A percentile compares a stretch with the other conserved stretches of the same genome.
These are phyloP conservation scores for Cardiospermum halicacabum DNA, from an alignment of 345 rosid genomes.

Conservation along the genomic window DNA sequence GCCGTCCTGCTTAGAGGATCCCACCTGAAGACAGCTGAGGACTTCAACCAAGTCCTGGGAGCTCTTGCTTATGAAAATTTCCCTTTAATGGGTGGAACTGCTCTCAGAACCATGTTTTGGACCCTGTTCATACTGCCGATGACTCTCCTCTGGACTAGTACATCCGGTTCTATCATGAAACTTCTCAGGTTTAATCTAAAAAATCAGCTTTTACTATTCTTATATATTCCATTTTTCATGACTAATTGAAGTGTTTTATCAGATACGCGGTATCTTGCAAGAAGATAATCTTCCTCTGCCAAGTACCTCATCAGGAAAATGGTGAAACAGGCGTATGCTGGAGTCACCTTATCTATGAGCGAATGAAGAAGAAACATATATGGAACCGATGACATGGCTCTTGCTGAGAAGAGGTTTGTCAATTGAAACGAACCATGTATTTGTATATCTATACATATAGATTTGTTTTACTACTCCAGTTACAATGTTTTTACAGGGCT, in stretches of 20 bases:
- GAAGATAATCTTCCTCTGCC: slow-evolving; percentile 79
- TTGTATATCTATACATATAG: too few relatives aligned
- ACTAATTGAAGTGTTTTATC: slow-evolving; percentile 4
- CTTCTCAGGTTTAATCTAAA: slow-evolving; percentile 61
- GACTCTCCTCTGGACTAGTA: slow-evolving; percentile 91
- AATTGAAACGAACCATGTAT: too few relatives aligned
- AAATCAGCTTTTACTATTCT: too few relatives aligned
- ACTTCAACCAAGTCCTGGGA: slow-evolving; percentile 50
- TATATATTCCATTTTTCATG: neutral
- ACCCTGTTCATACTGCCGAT: slow-evolving; percentile 83
- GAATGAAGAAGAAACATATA: slow-evolving; percentile 62
- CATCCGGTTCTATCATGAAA: slow-evolving; percentile 88
- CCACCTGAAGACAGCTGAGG: slow-evolving; percentile 46
- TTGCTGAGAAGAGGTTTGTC: slow-evolving; percentile 67
- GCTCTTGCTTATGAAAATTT: slow-evolving; percentile 69
- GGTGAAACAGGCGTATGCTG: slow-evolving; percentile 90
- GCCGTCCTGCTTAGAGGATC: slow-evolving; percentile 74
- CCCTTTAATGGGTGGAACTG: slow-evolving; percentile 90
- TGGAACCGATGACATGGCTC: slow-evolving; percentile 58
- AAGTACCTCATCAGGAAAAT: slow-evolving; percentile 68
- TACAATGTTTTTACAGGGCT: slow-evolving; percentile 48
- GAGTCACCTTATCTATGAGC: slow-evolving; percentile 71
- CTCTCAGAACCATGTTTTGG: slow-evolving; percentile 72
- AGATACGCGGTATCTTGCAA: slow-evolving; percentile 90
- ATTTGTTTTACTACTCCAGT: too few relatives aligned